phyloP scores from a whole-genome alignment of 108 stramenopile genomes.

The Pseudonitzschia multiseries region DNA sequence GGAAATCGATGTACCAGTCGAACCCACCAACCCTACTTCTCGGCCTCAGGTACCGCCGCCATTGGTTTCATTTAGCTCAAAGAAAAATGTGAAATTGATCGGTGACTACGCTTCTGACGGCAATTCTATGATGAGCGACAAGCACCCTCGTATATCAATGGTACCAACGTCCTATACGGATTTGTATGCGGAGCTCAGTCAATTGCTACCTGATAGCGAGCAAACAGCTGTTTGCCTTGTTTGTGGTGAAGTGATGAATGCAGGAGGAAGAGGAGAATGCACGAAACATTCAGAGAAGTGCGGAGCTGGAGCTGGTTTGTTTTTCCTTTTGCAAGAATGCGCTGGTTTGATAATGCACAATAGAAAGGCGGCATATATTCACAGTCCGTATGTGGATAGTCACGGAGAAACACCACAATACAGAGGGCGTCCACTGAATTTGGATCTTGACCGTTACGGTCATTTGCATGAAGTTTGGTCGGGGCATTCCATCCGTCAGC shows the following conservation, averaged over 20 bases:
- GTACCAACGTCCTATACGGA: slow-evolving; percentile 87
- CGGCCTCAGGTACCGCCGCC: slow-evolving; percentile 19
- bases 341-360: slow-evolving; percentile 85
- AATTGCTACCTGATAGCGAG: slow-evolving; percentile 70
- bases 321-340: slow-evolving; percentile 94
- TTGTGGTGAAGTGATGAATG: slow-evolving; percentile 86
- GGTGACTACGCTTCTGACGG: slow-evolving; percentile 38
- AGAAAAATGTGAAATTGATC: slow-evolving; percentile 52
- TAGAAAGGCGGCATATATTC: slow-evolving; percentile 82
- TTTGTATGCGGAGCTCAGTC: slow-evolving; percentile 75
- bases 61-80: slow-evolving; percentile 44
- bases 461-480: slow-evolving; percentile 75
- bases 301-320: slow-evolving; percentile 88
- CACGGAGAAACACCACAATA: slow-evolving; percentile 92
- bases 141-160: slow-evolving; percentile 47
- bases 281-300: slow-evolving; percentile 84
- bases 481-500: slow-evolving; percentile 62
- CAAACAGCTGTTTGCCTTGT: slow-evolving; percentile 83
- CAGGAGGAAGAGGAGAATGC: slow-evolving; percentile 86
- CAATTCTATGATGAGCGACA: slow-evolving; percentile 1
- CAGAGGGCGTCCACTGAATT: slow-evolving; percentile 81
- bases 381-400: slow-evolving; percentile 92
- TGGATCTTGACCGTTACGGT: slow-evolving; percentile 64
- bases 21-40: slow-evolving; percentile 1
- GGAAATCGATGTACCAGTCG: slow-evolving; percentile 31